phyloP scores from a whole-genome alignment of 2,329 filamentous ascomycete species.

The Fonsecaea erecta region DNA sequence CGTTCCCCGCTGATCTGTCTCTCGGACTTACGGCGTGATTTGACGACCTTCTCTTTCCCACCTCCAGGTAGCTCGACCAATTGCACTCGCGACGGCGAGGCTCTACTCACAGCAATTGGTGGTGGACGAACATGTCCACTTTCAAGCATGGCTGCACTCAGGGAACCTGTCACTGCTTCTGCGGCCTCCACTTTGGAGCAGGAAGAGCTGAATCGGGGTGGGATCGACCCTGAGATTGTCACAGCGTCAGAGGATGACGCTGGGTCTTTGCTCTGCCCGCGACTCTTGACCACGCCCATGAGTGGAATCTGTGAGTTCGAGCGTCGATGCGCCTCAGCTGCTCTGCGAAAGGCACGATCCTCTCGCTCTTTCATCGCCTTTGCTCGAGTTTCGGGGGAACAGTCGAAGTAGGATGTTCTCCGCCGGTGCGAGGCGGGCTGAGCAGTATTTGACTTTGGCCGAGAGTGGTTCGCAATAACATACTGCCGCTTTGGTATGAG shows the following conservation, averaged over 20 bases:
- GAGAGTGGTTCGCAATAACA: slow-evolving; percentile 1
- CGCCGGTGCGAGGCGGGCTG: slow-evolving; percentile 9
- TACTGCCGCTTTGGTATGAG: slow-evolving; percentile 18
- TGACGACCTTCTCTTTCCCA: slow-evolving; percentile 27
- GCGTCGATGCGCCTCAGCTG: slow-evolving; percentile 15
- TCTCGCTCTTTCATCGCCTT: slow-evolving; percentile 23
- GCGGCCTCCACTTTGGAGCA: neutral
- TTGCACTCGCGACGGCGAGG: slow-evolving; percentile 13
- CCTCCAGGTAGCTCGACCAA: slow-evolving; percentile 23
- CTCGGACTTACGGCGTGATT: slow-evolving; percentile 23
- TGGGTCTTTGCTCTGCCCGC: neutral
- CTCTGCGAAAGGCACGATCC: slow-evolving; percentile 17
- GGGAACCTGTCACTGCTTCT: slow-evolving; percentile 2
- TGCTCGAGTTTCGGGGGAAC: slow-evolving; percentile 21
- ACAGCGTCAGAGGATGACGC: slow-evolving; percentile 1
- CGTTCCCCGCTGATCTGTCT: slow-evolving; percentile 31
- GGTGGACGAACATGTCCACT: slow-evolving; percentile 23
- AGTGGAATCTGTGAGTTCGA: slow-evolving; percentile 14
- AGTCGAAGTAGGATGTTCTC: slow-evolving; percentile 24
- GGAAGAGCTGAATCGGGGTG: neutral
- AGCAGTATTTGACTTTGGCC: slow-evolving; percentile 1
- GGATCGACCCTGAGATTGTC: neutral
- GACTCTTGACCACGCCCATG: neutral
- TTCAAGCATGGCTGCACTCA: slow-evolving; percentile 25
- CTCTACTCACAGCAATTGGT: no score